Conservation (phyloP, 164 flowering plant genomes). For the Pachysandra terminalis region DNA sequence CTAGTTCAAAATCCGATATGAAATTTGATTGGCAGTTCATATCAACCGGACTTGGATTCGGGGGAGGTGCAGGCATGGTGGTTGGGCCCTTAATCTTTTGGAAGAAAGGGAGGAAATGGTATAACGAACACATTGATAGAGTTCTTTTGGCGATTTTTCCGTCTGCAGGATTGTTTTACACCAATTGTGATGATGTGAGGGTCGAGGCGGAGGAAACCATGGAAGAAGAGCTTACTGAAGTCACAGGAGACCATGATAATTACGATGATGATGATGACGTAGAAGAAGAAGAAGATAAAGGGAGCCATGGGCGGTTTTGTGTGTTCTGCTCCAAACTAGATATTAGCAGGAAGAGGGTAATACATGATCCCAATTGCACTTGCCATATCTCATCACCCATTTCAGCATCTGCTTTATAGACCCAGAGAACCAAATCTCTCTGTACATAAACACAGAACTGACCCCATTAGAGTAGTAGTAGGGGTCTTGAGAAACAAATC, state of each 20-base stretch:
- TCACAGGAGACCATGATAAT: conserved; percentile 14
- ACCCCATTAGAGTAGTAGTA: not conserved
- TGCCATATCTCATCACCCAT: conserved; percentile 35
- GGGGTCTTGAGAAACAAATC: not conserved
- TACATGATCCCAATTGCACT: conserved; percentile 54
- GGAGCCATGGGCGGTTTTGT: conserved; percentile 38
- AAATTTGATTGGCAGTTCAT: conserved; percentile 41
- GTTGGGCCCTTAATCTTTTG: conserved; percentile 35
- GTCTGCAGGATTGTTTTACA: conserved; percentile 21
- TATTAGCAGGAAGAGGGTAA: conserved; percentile 28
- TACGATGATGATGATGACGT: conserved; percentile 20
- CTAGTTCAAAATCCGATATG: not conserved
- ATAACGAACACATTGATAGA: conserved; percentile 24
- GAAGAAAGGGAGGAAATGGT: conserved; percentile 36
- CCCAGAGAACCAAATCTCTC: not conserved
- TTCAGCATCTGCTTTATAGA: conserved; percentile 19
- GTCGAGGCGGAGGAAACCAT: conserved; percentile 26
- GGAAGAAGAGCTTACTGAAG: conserved; percentile 22
- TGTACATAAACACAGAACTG: not conserved
- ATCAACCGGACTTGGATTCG: conserved; percentile 44
- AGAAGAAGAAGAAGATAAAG: conserved; percentile 5
- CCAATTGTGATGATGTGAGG: conserved; percentile 11
- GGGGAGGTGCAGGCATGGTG: conserved; percentile 38
- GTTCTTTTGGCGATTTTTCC: conserved; percentile 26
- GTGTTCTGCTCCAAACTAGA: conserved; percentile 67